Percentiles rank a stretch among this genome's conserved stretches.
phyloP scores from a whole-genome alignment of 805 yeast species.

The Candida montana region DNA sequence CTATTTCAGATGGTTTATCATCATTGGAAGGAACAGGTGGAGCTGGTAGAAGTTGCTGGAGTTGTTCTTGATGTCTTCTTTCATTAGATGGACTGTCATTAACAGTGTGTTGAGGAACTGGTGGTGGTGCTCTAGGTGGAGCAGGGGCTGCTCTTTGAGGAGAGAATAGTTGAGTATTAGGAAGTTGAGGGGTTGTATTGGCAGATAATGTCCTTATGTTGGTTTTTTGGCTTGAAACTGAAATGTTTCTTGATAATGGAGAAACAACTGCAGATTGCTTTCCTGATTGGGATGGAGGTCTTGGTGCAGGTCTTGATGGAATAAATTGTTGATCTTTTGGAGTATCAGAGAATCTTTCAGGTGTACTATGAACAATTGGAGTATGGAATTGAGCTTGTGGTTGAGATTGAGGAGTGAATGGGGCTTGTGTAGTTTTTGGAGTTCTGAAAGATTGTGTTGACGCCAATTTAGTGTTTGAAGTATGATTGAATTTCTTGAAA shows the following conservation, averaged over 20 bases:
- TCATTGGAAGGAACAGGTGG: slow-evolving; percentile 1
- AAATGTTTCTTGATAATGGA: slow-evolving; percentile 22
- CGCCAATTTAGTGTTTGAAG: slow-evolving; percentile 22
- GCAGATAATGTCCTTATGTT: slow-evolving; percentile 13
- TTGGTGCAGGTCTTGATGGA: slow-evolving; percentile 67
- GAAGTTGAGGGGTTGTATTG: slow-evolving; percentile 15
- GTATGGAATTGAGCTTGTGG: slow-evolving; percentile 18
- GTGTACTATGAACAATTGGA: slow-evolving; percentile 25
- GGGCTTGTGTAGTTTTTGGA: slow-evolving; percentile 21
- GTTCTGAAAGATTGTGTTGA: slow-evolving; percentile 31
- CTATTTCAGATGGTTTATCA: not conserved
- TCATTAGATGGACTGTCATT: slow-evolving; percentile 17
- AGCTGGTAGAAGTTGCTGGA: not conserved
- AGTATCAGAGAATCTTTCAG: slow-evolving; percentile 1
- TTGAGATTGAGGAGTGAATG: slow-evolving; percentile 23
- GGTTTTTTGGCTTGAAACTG: slow-evolving; percentile 14
- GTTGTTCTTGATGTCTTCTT: slow-evolving; percentile 7
- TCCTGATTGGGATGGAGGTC: slow-evolving; percentile 38
- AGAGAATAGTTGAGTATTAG: slow-evolving; percentile 14
- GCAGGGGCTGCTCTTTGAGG: slow-evolving; percentile 24
- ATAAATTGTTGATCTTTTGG: slow-evolving; percentile 41
- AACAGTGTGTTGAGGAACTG: slow-evolving; percentile 19
- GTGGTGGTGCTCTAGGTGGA: slow-evolving; percentile 25
- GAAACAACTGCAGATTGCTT: slow-evolving; percentile 22
- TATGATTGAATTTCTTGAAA: slow-evolving; percentile 33